Percentiles rank a stretch among this genome's conserved stretches.
Conservation (phyloP, 495 filamentous ascomycete species). For the Aspergillus egyptiacus region DNA sequence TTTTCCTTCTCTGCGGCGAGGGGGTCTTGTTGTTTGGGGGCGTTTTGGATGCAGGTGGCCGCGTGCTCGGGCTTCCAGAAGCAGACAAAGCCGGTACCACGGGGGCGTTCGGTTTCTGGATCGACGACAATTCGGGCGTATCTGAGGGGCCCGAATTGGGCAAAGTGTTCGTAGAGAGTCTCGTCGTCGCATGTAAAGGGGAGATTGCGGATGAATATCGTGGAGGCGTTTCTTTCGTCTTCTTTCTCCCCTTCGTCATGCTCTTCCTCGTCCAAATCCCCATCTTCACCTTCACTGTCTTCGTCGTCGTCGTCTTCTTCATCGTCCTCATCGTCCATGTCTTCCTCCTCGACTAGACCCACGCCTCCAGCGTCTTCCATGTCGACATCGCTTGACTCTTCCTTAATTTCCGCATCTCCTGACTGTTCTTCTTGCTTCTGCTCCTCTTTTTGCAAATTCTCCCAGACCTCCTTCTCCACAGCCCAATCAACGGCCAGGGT, state of each 20-base stretch:
- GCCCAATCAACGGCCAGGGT: slow-evolving; percentile 92
- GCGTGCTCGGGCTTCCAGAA: slow-evolving; percentile 76
- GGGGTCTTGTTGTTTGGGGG: slow-evolving; percentile 52
- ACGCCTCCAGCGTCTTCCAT: slow-evolving; percentile 37
- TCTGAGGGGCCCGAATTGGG: slow-evolving; percentile 71
- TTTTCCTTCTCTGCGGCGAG: slow-evolving; percentile 31
- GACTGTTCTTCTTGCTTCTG: slow-evolving; percentile 40
- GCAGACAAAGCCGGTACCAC: slow-evolving; percentile 91
- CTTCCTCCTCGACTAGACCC: slow-evolving; percentile 20
- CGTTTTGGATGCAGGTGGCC: slow-evolving; percentile 61
- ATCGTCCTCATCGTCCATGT: slow-evolving; percentile 15
- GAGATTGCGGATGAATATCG: slow-evolving; percentile 90
- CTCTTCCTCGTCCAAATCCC: slow-evolving; percentile 43
- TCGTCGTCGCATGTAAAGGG: slow-evolving; percentile 82
- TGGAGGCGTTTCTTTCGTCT: slow-evolving; percentile 56
- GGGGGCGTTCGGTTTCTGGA: slow-evolving; percentile 71
- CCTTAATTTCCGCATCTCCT: slow-evolving; percentile 18
- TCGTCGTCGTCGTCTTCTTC: slow-evolving; percentile 23
- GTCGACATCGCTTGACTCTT: slow-evolving; percentile 27
- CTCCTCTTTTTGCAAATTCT: slow-evolving; percentile 50
- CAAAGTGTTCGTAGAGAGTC: slow-evolving; percentile 73
- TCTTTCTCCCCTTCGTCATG: slow-evolving; percentile 49
- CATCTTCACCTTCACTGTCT: slow-evolving; percentile 31
- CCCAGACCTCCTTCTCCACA: slow-evolving; percentile 84
- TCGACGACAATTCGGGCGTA: slow-evolving; percentile 91